Conservation (phyloP, 495 filamentous ascomycete species). For the Penicillium parvum region DNA sequence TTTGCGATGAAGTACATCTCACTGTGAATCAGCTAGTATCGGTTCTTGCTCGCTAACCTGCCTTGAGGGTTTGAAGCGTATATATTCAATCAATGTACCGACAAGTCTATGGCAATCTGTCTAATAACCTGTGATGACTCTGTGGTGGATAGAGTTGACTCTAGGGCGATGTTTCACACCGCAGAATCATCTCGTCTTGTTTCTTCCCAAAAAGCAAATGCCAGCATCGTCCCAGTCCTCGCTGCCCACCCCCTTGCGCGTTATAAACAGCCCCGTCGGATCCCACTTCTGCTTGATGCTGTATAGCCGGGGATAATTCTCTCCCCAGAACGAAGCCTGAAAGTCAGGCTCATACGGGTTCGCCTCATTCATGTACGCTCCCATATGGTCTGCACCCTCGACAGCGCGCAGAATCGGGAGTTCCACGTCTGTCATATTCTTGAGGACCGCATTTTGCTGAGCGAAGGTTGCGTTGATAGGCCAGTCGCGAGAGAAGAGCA, state of each 20-base stretch:
- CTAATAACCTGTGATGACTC: too few relatives aligned
- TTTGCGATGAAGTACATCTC: too few relatives aligned
- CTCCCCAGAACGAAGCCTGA: conserved; percentile 47
- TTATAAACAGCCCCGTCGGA: conserved; percentile 25
- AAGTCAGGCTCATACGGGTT: conserved; percentile 43
- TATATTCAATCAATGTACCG: too few relatives aligned
- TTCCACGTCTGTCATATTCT: conserved; percentile 35
- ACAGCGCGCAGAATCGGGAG: conserved; percentile 42
- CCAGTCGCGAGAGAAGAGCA: conserved; percentile 19
- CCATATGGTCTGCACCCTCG: conserved; percentile 27
- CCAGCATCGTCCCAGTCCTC: conserved; percentile 33
- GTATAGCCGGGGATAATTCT: conserved; percentile 42
- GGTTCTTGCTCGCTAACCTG: too few relatives aligned
- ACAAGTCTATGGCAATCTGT: too few relatives aligned
- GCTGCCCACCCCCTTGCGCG: conserved; percentile 27
- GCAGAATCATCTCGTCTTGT: too few relatives aligned
- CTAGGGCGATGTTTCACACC: too few relatives aligned
- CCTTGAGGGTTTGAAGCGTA: too few relatives aligned
- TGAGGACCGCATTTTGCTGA: conserved; percentile 27
- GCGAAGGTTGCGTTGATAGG: conserved; percentile 15
- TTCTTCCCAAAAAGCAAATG: too few relatives aligned
- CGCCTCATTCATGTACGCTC: conserved; percentile 50
- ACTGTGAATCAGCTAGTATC: too few relatives aligned
- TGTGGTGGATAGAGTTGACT: too few relatives aligned
- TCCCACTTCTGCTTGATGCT: conserved; percentile 38